Conservation (phyloP, 371 early-diverging fungal genomes). For the Apophysomyces trapeziformis region DNA sequence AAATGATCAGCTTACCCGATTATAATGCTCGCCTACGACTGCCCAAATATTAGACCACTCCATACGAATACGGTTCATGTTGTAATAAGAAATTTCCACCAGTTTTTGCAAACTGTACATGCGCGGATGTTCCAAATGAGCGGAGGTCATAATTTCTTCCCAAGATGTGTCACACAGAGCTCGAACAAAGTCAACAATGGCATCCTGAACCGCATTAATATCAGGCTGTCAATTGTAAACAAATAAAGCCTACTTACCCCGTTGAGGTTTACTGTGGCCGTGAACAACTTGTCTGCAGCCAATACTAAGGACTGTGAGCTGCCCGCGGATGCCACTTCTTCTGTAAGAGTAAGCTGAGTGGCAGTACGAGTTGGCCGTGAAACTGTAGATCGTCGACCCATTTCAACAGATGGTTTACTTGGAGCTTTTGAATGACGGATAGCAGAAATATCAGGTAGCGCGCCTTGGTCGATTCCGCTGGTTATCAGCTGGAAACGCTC, state of each 20-base stretch:
- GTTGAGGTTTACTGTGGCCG: constrained; percentile 55
- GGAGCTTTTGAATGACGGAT: constrained; percentile 25
- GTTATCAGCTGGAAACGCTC: constrained; percentile 77
- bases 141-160: constrained; percentile 85
- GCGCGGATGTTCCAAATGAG: constrained; percentile 63
- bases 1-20: constrained; percentile 49
- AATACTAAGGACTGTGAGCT: constrained; percentile 74
- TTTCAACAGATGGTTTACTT: constrained; percentile 29
- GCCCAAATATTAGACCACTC: constrained; percentile 97
- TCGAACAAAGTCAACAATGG: constrained; percentile 89
- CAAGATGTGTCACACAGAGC: constrained; percentile 86
- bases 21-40: constrained; percentile 89
- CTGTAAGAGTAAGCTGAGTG: constrained; percentile 46
- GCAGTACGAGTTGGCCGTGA: constrained; percentile 28
- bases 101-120: constrained; percentile 92
- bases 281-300: constrained; percentile 86
- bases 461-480: constrained; percentile 51
- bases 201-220: constrained; percentile 30
- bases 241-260: constrained; percentile 30
- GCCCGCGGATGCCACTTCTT: constrained; percentile 56
- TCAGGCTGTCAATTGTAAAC: too few relatives aligned
- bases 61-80: constrained; percentile 96
- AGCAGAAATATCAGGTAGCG: constrained; percentile 28
- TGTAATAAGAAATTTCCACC: constrained; percentile 95
- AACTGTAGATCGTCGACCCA: constrained; percentile 41